phyloP scores from a whole-genome alignment of 2,329 filamentous ascomycete genomes.

The Clonostachys rosea region DNA sequence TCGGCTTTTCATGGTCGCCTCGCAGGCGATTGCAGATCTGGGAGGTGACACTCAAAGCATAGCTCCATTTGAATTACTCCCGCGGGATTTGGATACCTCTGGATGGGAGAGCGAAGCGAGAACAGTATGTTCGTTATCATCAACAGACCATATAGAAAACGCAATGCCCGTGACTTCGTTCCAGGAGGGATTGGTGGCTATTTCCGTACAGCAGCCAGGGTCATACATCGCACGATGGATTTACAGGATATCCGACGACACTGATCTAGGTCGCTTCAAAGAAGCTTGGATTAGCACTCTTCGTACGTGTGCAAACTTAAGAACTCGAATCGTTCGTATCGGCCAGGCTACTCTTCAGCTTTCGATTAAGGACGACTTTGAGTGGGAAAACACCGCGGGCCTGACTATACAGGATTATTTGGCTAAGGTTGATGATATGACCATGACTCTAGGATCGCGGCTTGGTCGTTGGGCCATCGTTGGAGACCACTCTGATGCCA shows the following conservation, averaged over 20 bases:
- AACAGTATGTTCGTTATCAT: too few species aligned
- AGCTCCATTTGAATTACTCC: not conserved
- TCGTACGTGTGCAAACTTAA: slow-evolving; percentile 1
- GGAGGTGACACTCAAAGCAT: slow-evolving; percentile 3
- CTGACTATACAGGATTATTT: not conserved
- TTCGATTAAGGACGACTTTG: slow-evolving; percentile 1
- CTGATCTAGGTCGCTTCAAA: slow-evolving; percentile 13
- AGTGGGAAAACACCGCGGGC: not conserved
- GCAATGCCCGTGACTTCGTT: slow-evolving; percentile 21
- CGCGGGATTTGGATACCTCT: slow-evolving; percentile 6
- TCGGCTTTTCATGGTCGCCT: not conserved
- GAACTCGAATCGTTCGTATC: slow-evolving; percentile 5
- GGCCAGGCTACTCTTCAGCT: slow-evolving; percentile 1
- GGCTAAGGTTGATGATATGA: not conserved
- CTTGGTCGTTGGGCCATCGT: slow-evolving; percentile 6
- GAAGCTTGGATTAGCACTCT: slow-evolving; percentile 13
- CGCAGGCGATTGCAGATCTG: not conserved
- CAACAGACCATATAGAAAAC: not conserved
- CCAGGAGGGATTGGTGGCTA: slow-evolving; percentile 42
- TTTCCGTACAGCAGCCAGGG: slow-evolving; percentile 29
- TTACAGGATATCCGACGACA: slow-evolving; percentile 7
- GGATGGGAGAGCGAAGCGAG: not conserved
- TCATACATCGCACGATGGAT: slow-evolving; percentile 23
- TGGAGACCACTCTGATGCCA: not conserved
- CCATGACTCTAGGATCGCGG: slow-evolving; percentile 5